A percentile compares a stretch with the other conserved stretches of the same genome.
phyloP scores from a whole-genome alignment of 306 rosid genomes.

The Fragaria iinumae region DNA sequence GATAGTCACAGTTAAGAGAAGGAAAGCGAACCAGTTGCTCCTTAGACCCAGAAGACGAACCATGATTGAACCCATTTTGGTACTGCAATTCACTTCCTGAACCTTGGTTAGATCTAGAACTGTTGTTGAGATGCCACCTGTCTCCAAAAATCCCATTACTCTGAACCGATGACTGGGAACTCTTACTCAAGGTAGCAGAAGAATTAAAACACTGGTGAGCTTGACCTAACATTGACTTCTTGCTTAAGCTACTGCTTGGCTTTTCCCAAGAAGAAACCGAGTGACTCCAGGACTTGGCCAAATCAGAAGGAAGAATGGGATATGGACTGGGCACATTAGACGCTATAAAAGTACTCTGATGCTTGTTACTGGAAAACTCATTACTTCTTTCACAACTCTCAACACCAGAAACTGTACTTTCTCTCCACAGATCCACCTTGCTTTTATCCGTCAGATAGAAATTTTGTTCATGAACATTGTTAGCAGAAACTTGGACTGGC shows the following conservation, averaged over 20 bases:
- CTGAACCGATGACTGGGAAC: conserved; percentile 53
- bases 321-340: conserved; percentile 42
- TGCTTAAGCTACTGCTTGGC: conserved; percentile 55
- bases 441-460: conserved; percentile 41
- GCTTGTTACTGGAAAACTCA: conserved; percentile 45
- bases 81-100: conserved; percentile 46
- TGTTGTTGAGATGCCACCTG: conserved; percentile 55
- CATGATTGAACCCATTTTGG: conserved; percentile 59
- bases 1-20: conserved; percentile 55
- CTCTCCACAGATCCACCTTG: conserved; percentile 52
- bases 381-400: conserved; percentile 46
- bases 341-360: conserved; percentile 36
- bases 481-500: conserved; percentile 42
- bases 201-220: conserved; percentile 44
- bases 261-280: conserved; percentile 73
- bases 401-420: conserved; percentile 48
- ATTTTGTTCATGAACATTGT: conserved; percentile 47
- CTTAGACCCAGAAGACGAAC: conserved; percentile 61
- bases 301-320: conserved; percentile 44
- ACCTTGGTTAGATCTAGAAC: conserved; percentile 47
- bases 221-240: conserved; percentile 56
- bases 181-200: conserved; percentile 44
- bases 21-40: conserved; percentile 50
- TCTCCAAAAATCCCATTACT: conserved; percentile 58
- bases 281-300: conserved; percentile 60